Evolutionary conservation across 1,284 basidiomycete genomes (phyloP), one percentile per base, ranked within the genome.

Genomic region (Gomphus bonarii): DNA sequence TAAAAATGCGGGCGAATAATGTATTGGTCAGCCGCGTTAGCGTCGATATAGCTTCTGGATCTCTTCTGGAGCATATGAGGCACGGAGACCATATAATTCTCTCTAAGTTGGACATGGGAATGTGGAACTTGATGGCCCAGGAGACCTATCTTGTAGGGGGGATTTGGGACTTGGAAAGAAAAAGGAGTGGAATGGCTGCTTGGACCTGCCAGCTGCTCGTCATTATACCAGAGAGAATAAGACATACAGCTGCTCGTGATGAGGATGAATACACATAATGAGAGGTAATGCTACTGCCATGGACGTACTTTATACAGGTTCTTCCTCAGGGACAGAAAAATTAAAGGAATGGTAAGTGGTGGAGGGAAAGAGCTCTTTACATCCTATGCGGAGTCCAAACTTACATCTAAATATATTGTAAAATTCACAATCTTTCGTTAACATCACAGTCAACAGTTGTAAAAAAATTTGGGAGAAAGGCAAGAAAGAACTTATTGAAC

Each of bases 301-400:
- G 20, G 14, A 51, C 33, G 33, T 16, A 48, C 28, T 48, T n/a
- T 51, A 11, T 36, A 51, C 28, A 51, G 18, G 50, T 31, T 31
- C 4, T 20, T 22, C 42, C 20, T 18, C 42, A 46, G 20, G 22
- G 14, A 14, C 31, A 46, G 25, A 35, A 28, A 51, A 28, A 51
- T 35, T 51, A 35, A 51, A 33, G 38, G 50, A 36, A 40, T 35
- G 12, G 18, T 22, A 51, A 31, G 25, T 51, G 33, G 36, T 36
- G 22, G 50, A 20, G 38, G 12, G 49, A 12, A 36, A 51, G 36
- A 12, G 18, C 28, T n/a, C 48, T 31, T 8, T 30, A 31, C 47
- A 49, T 30, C 28, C 11, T 31, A 8, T 16, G 50, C 50, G 50
- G 50, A 51, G 50, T 51, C 50, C 33, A 51, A 51, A 49, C 48